Conservation (phyloP, 768 basidiomycete genomes). For the Tephrocybe sp. region DNA sequence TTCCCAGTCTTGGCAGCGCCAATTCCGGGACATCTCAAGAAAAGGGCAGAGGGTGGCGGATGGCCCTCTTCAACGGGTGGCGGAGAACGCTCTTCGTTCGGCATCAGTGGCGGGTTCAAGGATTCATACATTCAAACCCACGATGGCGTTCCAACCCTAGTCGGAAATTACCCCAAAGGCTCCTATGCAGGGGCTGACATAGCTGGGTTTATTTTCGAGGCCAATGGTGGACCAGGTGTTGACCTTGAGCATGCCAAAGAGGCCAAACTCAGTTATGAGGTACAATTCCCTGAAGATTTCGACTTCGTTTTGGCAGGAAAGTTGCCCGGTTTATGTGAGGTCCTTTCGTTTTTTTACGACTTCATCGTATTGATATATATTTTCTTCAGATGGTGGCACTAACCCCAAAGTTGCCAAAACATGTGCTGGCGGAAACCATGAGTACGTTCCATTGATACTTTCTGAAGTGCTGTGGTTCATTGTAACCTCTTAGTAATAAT, state of each 20-base stretch:
- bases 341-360: neutral
- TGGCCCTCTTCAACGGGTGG: slow-evolving; percentile 2
- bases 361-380: neutral
- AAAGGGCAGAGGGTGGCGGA: slow-evolving; percentile 1
- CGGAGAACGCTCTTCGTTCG: slow-evolving; percentile 4
- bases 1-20: slow-evolving; percentile 12
- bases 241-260: slow-evolving; percentile 60
- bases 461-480: neutral
- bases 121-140: neutral
- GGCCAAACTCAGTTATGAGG: slow-evolving; percentile 55
- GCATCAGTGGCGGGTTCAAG: slow-evolving; percentile 7
- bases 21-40: slow-evolving; percentile 2
- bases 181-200: slow-evolving; percentile 15
- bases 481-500: slow-evolving; percentile 31
- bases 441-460: neutral
- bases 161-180: slow-evolving; percentile 9
- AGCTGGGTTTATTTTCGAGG: slow-evolving; percentile 44
- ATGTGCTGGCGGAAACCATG: slow-evolving; percentile 58
- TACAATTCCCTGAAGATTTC: slow-evolving; percentile 59
- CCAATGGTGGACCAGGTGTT: slow-evolving; percentile 48
- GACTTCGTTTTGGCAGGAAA: slow-evolving; percentile 65
- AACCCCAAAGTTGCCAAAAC: slow-evolving; percentile 37
- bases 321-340: slow-evolving; percentile 65
- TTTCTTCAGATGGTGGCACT: slow-evolving; percentile 56
- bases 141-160: slow-evolving; percentile 1